Conservation (phyloP, 768 basidiomycete genomes). For the Serendipita indica region DNA sequence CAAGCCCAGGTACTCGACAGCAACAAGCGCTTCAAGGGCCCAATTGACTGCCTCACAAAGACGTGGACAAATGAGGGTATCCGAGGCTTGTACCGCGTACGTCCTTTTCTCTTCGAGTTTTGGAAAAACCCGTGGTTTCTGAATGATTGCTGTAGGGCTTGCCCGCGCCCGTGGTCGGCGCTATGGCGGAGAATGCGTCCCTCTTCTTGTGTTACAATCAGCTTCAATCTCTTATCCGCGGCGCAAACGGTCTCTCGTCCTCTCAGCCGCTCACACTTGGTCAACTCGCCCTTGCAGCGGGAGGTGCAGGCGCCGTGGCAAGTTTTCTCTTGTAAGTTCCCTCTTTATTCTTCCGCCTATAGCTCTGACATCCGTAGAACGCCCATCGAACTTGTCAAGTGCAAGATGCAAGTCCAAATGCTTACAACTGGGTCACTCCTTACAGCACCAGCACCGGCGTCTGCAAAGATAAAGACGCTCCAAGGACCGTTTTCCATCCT, state of each 20-base stretch:
- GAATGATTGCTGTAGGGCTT: slow-evolving; percentile 42
- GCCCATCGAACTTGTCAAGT: slow-evolving; percentile 89
- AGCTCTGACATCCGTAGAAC: slow-evolving; percentile 36
- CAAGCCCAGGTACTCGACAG: slow-evolving; percentile 78
- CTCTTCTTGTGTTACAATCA: slow-evolving; percentile 79
- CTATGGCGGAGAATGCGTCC: slow-evolving; percentile 82
- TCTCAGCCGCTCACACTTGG: slow-evolving; percentile 38
- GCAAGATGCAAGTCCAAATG: slow-evolving; percentile 96
- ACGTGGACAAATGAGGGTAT: slow-evolving; percentile 75
- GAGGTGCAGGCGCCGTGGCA: slow-evolving; percentile 71
- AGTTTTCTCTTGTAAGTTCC: slow-evolving; percentile 70
- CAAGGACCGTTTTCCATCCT: slow-evolving; percentile 67
- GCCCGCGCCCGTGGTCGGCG: slow-evolving; percentile 79
- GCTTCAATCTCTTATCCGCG: slow-evolving; percentile 46
- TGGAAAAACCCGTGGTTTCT: neutral
- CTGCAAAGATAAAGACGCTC: slow-evolving; percentile 24
- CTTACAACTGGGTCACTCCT: slow-evolving; percentile 30
- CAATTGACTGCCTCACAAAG: slow-evolving; percentile 69
- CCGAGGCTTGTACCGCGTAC: slow-evolving; percentile 72
- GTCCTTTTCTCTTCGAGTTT: slow-evolving; percentile 19
- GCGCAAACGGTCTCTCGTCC: slow-evolving; percentile 23
- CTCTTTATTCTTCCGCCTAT: neutral
- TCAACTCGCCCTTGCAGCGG: slow-evolving; percentile 67
- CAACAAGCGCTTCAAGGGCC: slow-evolving; percentile 61
- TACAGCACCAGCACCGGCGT: slow-evolving; percentile 13